Evolutionary conservation across 257 asterid genomes (phyloP), one percentile per base, ranked within the genome.

Genomic region (Verbena officinalis): DNA sequence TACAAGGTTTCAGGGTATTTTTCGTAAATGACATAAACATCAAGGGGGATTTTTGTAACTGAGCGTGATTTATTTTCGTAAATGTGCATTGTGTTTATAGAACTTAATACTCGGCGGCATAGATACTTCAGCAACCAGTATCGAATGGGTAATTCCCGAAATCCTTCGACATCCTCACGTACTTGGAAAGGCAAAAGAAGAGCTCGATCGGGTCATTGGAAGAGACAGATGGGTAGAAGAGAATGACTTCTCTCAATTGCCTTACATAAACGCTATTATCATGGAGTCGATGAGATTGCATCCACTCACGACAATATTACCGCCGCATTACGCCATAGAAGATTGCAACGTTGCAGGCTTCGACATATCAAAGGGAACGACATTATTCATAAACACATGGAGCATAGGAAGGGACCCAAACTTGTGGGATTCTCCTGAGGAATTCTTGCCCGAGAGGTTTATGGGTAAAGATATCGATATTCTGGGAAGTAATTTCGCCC

Each of bases 71-170:
- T n/a, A n/a, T n/a, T n/a, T n/a, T n/a, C n/a, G n/a, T n/a, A n/a
- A n/a, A n/a, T n/a, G n/a, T n/a, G n/a, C 33, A 2, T 27, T 27
- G 33, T 14, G 12, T 10, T 8, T 55, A 2, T 22, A 78, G 83
- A 3, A 74, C 22, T 21, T 73, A 43, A 1, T 74, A 22, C 38
- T 16, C n/a, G 83, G 75, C 9, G 80, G 60, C 44, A 65, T 66
- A n/a, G 78, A 74, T 30, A 80, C 85, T 16, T 19, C 82, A 9
- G 64, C 75, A 7, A 33, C 67, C 21, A 31, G 69, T 9, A 7
- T 80, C 7, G 80, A 77, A 62, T 80, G 80, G 85, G 44, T 76
- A 5, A 53, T 80, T 21, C 74, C 19, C 36, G 85, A 80, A 67
- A 42, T 80, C 3, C 20, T 73, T 9, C 67, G 42, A 51, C 61